Evolutionary conservation across 139 green algal genomes (phyloP), one percentile per base, ranked within the genome.

Genomic region (Chlorella sp.): DNA sequence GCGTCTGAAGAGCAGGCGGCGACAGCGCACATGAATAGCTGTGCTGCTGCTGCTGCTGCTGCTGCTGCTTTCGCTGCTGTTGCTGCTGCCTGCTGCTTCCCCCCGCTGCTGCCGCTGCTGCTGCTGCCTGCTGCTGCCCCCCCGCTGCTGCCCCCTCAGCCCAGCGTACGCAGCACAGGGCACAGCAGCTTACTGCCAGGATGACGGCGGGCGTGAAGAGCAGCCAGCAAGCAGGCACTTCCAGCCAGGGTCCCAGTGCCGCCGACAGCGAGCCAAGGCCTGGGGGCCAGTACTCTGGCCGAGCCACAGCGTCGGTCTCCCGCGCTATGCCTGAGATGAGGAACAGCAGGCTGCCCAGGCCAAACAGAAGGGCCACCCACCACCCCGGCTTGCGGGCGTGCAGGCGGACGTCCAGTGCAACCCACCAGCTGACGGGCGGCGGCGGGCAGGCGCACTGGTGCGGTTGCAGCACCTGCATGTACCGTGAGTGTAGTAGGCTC

Each of bases 261-360:
- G 81, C 81, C 3, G 81, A n/a, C 57, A 60, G n/a, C n/a, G 57
- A 76, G 57, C 40, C 34, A 2, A 86, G 9, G 21, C 81, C 81
- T 18, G 81, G 81, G 14, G 81, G 81, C 57, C 57, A 86, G n/a
- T 34, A 4, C 21, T 48, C 81, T 4, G 81, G 81, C 4, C 48
- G 19, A 1, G n/a, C 21, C 4, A 86, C 19, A 0, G 57, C 21
- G 19, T n/a, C 19, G 11, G 57, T 57, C 57, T 53, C 11, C 16
- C 81, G 53, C 1, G 81, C 81, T 34, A 86, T 75, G 81, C 81
- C 81, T n/a, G 81, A 76, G n/a, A 75, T 86, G 57, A 76, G 57
- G 81, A 86, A 86, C 3, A 86, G 57, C 12, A 86, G 57, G 57
- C n/a, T 57, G 57, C 81, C 81, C 21, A 75, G n/a, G 21, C 32